A percentile compares a stretch with the other conserved stretches of the same genome.
These are phyloP conservation scores for Aspergillus mulundensis DNA, from an alignment of 495 filamentous ascomycete species.

Conservation along the genomic window DNA sequence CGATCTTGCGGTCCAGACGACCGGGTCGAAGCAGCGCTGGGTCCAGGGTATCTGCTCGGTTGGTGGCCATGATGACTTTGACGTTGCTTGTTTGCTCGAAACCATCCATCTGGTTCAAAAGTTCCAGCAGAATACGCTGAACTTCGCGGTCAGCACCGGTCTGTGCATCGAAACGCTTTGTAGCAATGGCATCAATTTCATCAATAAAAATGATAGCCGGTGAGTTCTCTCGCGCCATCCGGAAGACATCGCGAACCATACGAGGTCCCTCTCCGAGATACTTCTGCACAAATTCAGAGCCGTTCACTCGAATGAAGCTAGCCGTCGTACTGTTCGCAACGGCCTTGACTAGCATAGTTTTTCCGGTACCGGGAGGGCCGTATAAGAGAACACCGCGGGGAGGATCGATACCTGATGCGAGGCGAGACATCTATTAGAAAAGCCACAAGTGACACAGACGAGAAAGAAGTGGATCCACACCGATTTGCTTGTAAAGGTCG, in stretches of 20 bases:
- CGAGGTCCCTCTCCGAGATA: constrained; percentile 96
- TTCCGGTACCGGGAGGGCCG: constrained; percentile 93
- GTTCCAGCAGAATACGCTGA: constrained; percentile 92
- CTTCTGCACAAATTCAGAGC: constrained; percentile 98
- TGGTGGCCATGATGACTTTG: constrained; percentile 99
- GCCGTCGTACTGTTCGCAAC: constrained; percentile 98
- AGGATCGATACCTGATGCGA: constrained; percentile 75
- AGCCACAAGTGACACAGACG: background rate
- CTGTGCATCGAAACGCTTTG: constrained; percentile 97
- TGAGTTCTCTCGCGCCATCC: constrained; percentile 97
- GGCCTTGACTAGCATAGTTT: constrained; percentile 98
- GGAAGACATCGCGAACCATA: constrained; percentile 98
- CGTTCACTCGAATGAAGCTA: constrained; percentile 96
- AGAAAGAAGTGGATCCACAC: constrained; percentile 32
- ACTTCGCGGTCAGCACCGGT: constrained; percentile 97
- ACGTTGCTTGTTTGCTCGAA: constrained; percentile 98
- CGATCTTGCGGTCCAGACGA: constrained; percentile 95
- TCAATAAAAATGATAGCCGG: constrained; percentile 99
- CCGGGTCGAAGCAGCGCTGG: constrained; percentile 91
- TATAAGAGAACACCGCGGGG: constrained; percentile 94
- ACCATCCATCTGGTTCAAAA: constrained; percentile 99
- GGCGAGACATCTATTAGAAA: constrained; percentile 20
- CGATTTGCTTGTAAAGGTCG: constrained; percentile 96
- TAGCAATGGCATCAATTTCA: constrained; percentile 98
- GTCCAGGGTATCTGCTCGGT: constrained; percentile 94